Percentiles rank a stretch among this genome's conserved stretches.
These are phyloP conservation scores for Tuber borchii DNA, from an alignment of 495 filamentous ascomycete genomes.

Conservation along the genomic window DNA sequence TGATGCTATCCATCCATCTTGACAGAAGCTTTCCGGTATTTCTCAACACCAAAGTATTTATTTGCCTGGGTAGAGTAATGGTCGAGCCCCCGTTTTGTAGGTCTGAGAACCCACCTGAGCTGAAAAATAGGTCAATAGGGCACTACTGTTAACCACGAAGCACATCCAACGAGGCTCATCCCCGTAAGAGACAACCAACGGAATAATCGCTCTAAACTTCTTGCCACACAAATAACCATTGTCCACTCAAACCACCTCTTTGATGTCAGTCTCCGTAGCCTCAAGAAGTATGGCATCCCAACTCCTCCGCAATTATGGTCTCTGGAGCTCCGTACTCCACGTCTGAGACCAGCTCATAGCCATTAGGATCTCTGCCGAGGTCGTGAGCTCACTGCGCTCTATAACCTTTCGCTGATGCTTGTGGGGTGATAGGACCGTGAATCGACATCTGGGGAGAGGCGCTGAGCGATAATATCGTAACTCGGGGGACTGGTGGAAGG, in stretches of 20 bases:
- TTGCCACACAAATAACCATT: neutral
- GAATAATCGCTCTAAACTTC: neutral
- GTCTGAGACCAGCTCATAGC: slow-evolving; percentile 12
- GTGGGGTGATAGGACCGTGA: neutral
- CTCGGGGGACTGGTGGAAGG: neutral
- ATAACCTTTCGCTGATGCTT: neutral
- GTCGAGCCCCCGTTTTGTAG: neutral
- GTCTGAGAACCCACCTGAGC: neutral
- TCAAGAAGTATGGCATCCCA: slow-evolving; percentile 12
- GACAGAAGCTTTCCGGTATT: neutral
- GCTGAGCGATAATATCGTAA: slow-evolving; percentile 6
- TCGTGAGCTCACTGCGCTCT: slow-evolving; percentile 5
- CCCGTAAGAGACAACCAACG: neutral
- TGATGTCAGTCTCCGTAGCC: slow-evolving; percentile 7
- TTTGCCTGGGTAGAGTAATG: neutral
- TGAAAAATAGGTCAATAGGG: slow-evolving; percentile 10
- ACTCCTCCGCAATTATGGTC: slow-evolving; percentile 14
- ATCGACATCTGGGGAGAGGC: neutral
- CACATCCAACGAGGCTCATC: neutral
- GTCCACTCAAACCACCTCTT: neutral
- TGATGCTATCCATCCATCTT: slow-evolving; percentile 8
- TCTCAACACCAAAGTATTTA: neutral
- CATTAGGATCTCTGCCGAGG: slow-evolving; percentile 1
- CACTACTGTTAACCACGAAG: neutral
- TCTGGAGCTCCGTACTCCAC: slow-evolving; percentile 1